Percentiles rank a stretch among this genome's conserved stretches.
phyloP scores from a whole-genome alignment of 257 asterid genomes.

The Leptodermis oblonga region DNA sequence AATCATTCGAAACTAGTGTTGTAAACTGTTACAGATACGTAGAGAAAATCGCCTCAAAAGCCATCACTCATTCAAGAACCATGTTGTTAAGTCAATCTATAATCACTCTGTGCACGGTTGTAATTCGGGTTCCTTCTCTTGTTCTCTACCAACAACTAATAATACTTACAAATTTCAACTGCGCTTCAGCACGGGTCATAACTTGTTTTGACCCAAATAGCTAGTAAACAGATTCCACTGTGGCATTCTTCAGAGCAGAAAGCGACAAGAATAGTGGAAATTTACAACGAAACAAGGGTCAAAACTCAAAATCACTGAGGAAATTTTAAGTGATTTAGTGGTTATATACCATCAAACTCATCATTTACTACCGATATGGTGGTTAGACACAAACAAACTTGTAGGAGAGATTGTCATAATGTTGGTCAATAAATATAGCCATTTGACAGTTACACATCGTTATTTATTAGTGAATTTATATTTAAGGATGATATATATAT shows the following conservation, averaged over 20 bases:
- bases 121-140: not conserved
- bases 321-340: no score
- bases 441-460: no score
- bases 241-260: not conserved
- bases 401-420: no score
- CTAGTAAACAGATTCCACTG: not conserved
- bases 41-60: not conserved
- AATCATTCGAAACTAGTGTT: not conserved
- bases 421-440: no score
- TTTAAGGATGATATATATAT: no score
- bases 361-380: no score
- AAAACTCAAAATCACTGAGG: no score
- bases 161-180: not conserved
- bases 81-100: not conserved
- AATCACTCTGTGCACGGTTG: not conserved
- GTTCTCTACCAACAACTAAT: not conserved
- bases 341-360: no score
- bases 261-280: not conserved
- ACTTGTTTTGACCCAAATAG: not conserved
- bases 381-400: no score
- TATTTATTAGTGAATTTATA: no score
- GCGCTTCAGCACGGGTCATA: not conserved
- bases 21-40: not conserved
- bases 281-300: not conserved
- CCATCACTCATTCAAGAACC: slow-evolving; percentile 5